Base-by-base conservation (phyloP, 306 rosid genomes). In the Abrus pulchellus region DNA sequence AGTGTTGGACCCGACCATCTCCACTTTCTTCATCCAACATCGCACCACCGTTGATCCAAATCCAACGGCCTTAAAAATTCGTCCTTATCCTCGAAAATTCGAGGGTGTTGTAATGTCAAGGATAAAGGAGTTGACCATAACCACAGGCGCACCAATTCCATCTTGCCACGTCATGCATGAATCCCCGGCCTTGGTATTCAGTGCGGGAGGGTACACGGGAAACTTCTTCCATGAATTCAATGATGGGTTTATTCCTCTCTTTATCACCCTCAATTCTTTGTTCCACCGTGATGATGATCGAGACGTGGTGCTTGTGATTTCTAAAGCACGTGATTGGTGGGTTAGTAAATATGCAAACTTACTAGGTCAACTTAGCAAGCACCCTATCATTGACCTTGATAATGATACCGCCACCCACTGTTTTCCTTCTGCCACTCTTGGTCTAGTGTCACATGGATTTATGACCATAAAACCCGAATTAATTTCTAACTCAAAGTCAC, bases 321-420 rank as follows among this genome's bases (percentile, higher is more conserved):
- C 89, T 0, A 73, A 78, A 41, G 83, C 87, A 7, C 86, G 73
- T 34, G 81, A 82, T 75, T 85, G 93, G 89, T 86, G 95, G 93
- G 32, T 74, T 7, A 50, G 27, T 0, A 89, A 82, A 65, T 87
- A 87, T 43, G 27, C 47, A 40, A 44, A 65, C 5, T 49, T 89
- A 32, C 54, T 89, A 5, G 9, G 10, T 0, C 55, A 47, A 3
- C 75, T 87, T 5, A 82, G 81, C 55, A 80, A 84, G 61, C 80
- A 87, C 84, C 79, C 68, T 2, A 87, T 87, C 5, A 40, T 89
- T 64, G 33, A 79, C 75, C 71, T 87, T 1, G 86, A 86, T 49
- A 87, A 87, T 6, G 91, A 86, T 10, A 87, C 73, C 3, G 9
- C 76, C 74, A 82, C 76, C 3, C 90, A 86, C 2, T 89, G 93